Evolutionary conservation across 139 green algal genomes (phyloP), one percentile per base, ranked within the genome.

Genomic region (Tetradesmus lagerheimii): DNA sequence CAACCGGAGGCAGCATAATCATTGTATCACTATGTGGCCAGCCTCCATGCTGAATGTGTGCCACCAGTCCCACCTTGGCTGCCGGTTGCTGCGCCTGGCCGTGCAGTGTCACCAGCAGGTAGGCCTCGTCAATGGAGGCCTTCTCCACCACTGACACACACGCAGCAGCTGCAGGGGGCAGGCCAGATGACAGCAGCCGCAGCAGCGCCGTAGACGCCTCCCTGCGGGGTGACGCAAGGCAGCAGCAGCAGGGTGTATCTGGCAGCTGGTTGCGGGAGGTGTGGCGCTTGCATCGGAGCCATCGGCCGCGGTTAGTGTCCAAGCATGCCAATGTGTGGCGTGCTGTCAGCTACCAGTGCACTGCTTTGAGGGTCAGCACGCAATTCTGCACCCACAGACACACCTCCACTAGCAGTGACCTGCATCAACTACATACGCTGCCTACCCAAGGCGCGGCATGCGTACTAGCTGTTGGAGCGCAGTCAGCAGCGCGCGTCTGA

Each of bases 41-140:
- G 18, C 23, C 23, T 23, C 20, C 57, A n/a, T 23, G 15, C 57
- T 11, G 18, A 9, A 23, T 71, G 23, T 18, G 31, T 16, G 1
- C 20, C 18, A 71, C 25, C 25, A n/a, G 1, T 1, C 25, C 16
- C 57, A 71, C 57, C 57, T 76, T 41, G 31, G 31, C 64, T 50
- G 41, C 53, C 39, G 25, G 39, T 85, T 64, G 83, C 81, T 62
- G 75, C n/a, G 29, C 20, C 38, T 35, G 38, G 71, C 1, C 25
- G 74, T 31, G 84, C 71, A 50, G 35, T 39, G 34, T 67, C 41
- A 81, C n/a, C 9, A 93, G 88, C 9, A 97, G 39, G 91, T 89
- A 97, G 0, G 93, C 95, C 71, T 96, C 95, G 82, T 97, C 95
- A 41, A 97, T 96, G 35, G 83, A 93, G 0, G 94, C 94, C 75